A percentile compares a stretch with the other conserved stretches of the same genome.
phyloP scores from a whole-genome alignment of 164 flowering plant genomes.

The Euptelea pleiosperma region DNA sequence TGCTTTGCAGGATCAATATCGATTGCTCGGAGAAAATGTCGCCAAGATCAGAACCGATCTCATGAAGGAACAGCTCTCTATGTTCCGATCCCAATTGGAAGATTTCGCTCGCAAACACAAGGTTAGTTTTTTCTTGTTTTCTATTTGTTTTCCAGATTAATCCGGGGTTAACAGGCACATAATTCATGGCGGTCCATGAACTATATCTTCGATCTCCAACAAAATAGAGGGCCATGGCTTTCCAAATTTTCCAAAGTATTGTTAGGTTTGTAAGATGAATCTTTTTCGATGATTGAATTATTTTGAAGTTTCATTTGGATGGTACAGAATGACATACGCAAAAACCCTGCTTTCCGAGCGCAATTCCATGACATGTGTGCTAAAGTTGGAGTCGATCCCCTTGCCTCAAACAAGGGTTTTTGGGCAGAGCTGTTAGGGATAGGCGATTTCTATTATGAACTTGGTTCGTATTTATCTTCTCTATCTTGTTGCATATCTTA shows the following conservation, averaged over 20 bases:
- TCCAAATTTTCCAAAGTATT: no score
- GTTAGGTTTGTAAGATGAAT: no score
- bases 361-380: slow-evolving; percentile 99
- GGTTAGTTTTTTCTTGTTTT: slow-evolving; percentile 29
- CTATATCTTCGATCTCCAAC: no score
- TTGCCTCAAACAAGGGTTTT: slow-evolving; percentile 94
- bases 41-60: slow-evolving; percentile 88
- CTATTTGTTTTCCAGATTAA: neutral
- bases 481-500: neutral
- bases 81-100: slow-evolving; percentile 89
- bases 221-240: no score
- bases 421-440: slow-evolving; percentile 98
- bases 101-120: slow-evolving; percentile 97
- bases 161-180: no score
- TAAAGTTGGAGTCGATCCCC: slow-evolving; percentile 95
- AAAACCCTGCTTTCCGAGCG: slow-evolving; percentile 90
- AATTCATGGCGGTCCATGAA: no score
- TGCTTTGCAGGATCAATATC: slow-evolving; percentile 68
- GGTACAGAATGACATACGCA: slow-evolving; percentile 90
- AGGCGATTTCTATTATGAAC: slow-evolving; percentile 98
- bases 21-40: slow-evolving; percentile 90
- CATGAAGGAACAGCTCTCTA: slow-evolving; percentile 89
- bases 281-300: neutral
- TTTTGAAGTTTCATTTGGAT: slow-evolving; percentile 3
- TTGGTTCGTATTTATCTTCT: slow-evolving; percentile 52